Evolutionary conservation across 805 yeast species (phyloP).

Genomic region (Metschnikowia reukaufii): DNA sequence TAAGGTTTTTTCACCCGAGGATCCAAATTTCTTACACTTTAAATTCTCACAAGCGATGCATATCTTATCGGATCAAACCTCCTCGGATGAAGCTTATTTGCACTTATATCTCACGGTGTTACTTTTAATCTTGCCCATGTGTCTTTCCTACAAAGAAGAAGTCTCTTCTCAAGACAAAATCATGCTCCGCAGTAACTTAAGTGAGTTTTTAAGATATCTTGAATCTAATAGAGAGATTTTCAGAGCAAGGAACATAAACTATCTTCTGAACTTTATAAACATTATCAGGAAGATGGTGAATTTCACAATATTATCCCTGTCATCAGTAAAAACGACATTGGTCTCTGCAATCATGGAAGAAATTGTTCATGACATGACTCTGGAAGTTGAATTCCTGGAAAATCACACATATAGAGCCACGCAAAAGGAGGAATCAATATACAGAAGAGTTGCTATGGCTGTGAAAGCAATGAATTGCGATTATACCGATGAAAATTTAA

Average conservation of each 20-base stretch:
- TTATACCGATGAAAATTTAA: no score
- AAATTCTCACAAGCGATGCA: neutral
- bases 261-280: neutral
- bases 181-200: neutral
- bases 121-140: conserved; percentile 32
- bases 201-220: neutral
- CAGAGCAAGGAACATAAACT: neutral
- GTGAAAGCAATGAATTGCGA: neutral
- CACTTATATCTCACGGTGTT: conserved; percentile 30
- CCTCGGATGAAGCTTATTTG: conserved; percentile 19
- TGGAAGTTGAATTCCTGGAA: neutral
- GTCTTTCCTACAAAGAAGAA: conserved; percentile 19
- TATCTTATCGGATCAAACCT: neutral
- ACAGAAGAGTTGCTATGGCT: neutral
- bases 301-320: neutral
- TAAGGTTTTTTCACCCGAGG: neutral
- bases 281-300: conserved; percentile 1
- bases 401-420: neutral
- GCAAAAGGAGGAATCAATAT: neutral
- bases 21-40: neutral
- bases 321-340: neutral
- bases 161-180: neutral
- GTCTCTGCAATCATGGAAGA: neutral
- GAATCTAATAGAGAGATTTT: neutral
- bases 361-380: neutral